These are phyloP conservation scores for Eimeria necatrix DNA, from an alignment of 169 alveolate species.

Conservation along the genomic window DNA sequence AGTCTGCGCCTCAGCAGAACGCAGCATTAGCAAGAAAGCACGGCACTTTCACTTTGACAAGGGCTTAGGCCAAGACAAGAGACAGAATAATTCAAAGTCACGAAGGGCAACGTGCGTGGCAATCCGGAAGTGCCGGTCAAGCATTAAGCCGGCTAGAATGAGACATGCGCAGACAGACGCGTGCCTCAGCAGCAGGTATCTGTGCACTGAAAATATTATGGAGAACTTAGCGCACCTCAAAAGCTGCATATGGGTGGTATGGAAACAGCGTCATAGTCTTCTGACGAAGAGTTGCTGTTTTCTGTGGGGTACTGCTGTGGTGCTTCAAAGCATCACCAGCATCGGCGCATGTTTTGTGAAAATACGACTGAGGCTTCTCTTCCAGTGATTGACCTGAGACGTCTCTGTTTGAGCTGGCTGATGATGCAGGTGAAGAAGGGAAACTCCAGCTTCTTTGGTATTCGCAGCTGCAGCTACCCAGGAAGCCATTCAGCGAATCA, in stretches of 20 bases:
- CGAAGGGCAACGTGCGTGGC: not conserved
- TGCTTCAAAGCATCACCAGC: conserved; percentile 18
- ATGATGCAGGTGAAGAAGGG: not conserved
- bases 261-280: not conserved
- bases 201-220: not conserved
- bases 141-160: not conserved
- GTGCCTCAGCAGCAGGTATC: too few species aligned
- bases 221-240: conserved; percentile 31
- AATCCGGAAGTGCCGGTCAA: not conserved
- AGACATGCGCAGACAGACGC: not conserved
- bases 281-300: conserved; percentile 4
- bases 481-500: conserved; percentile 5
- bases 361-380: not conserved
- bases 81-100: not conserved
- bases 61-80: not conserved
- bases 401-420: not conserved
- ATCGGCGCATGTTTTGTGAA: not conserved
- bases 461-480: conserved; percentile 45
- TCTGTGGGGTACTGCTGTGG: conserved; percentile 30
- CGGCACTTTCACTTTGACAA: not conserved
- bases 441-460: not conserved
- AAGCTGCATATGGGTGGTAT: not conserved
- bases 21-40: not conserved
- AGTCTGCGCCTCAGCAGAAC: not conserved
- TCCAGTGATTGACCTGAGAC: not conserved